Evolutionary conservation across 2,329 filamentous ascomycete species (phyloP).

Genomic region (Colletotrichum simmondsii): DNA sequence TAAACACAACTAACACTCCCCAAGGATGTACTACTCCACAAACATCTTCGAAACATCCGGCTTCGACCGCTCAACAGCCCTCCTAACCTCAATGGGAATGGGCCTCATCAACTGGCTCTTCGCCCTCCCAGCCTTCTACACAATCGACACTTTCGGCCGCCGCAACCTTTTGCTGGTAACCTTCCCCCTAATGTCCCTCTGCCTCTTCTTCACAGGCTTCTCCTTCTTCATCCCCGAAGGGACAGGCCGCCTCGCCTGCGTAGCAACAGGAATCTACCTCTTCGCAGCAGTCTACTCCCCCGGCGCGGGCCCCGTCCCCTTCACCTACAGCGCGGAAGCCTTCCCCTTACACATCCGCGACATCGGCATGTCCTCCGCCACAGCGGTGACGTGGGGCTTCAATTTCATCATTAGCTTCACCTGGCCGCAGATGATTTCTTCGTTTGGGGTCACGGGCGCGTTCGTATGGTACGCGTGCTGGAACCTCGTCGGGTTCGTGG

Average conservation of each 20-base stretch:
- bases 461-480: constrained; percentile 53
- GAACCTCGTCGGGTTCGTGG: constrained; percentile 47
- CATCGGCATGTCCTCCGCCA: constrained; percentile 61
- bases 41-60: constrained; percentile 54
- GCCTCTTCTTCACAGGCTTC: constrained; percentile 63
- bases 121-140: constrained; percentile 67
- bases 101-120: constrained; percentile 69
- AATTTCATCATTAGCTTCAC: constrained; percentile 51
- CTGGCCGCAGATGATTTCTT: constrained; percentile 41
- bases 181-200: constrained; percentile 68
- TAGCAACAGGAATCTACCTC: constrained; percentile 51
- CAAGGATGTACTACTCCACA: constrained; percentile 65
- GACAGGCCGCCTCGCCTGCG: constrained; percentile 42
- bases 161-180: constrained; percentile 66
- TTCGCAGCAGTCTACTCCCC: constrained; percentile 57
- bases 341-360: constrained; percentile 67
- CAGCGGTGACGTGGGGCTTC: constrained; percentile 53
- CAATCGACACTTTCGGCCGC: constrained; percentile 68
- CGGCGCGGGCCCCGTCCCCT: constrained; percentile 67
- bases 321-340: constrained; percentile 69
- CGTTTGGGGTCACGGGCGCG: constrained; percentile 46
- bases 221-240: constrained; percentile 54
- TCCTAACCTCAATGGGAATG: constrained; percentile 66
- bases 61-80: constrained; percentile 51
- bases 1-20: background rate